A percentile compares a stretch with the other conserved stretches of the same genome.
These are phyloP conservation scores for Moniliophthora roreri DNA, from an alignment of 1,284 basidiomycete genomes.

Conservation along the genomic window DNA sequence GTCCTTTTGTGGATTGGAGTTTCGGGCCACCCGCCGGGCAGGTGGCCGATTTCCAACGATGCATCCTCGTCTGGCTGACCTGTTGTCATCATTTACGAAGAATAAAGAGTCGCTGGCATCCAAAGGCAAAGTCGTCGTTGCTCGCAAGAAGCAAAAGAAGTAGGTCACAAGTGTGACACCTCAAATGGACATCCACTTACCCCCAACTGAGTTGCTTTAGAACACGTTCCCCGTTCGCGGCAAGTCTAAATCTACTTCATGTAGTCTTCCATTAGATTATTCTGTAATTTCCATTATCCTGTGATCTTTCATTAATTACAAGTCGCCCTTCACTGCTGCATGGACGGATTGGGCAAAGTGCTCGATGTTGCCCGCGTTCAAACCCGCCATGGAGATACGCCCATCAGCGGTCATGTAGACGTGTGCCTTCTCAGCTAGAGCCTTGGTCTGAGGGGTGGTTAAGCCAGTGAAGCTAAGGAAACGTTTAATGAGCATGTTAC, in stretches of 20 bases:
- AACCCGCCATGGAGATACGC: constrained; percentile 94
- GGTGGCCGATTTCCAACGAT: neutral
- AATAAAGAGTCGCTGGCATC: too few species aligned
- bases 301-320: constrained; percentile 41
- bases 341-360: constrained; percentile 89
- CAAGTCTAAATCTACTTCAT: neutral
- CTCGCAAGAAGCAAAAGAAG: too few species aligned
- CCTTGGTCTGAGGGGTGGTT: constrained; percentile 81
- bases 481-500: constrained; percentile 8
- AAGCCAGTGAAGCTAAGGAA: constrained; percentile 81
- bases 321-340: constrained; percentile 78
- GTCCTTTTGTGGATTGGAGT: constrained; percentile 20
- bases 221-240: too few species aligned
- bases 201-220: too few species aligned
- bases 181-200: too few species aligned
- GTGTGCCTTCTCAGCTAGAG: constrained; percentile 88
- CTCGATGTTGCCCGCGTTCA: constrained; percentile 88
- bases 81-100: too few species aligned
- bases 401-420: constrained; percentile 93
- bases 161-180: too few species aligned
- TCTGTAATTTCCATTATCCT: neutral
- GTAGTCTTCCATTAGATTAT: constrained; percentile 5
- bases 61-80: too few species aligned
- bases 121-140: too few species aligned
- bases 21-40: constrained; percentile 34